These are phyloP conservation scores for Platismatia glauca DNA, from an alignment of 495 filamentous ascomycete species.

Conservation along the genomic window DNA sequence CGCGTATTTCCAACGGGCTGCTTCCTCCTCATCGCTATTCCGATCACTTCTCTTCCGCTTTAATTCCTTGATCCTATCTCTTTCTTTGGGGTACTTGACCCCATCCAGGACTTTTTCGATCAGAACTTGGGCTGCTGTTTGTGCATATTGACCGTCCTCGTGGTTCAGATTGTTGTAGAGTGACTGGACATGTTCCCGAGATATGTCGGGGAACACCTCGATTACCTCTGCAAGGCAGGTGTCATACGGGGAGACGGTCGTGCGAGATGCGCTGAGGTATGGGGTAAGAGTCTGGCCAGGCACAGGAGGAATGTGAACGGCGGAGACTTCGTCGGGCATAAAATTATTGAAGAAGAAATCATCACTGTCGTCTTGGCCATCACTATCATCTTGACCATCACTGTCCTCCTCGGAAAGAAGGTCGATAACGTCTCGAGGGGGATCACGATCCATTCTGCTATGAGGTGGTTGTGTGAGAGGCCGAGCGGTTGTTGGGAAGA, in stretches of 20 bases:
- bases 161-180: constrained; percentile 28
- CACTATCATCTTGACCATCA: neutral
- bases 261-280: neutral
- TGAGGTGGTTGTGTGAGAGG: neutral
- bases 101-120: constrained; percentile 39
- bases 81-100: constrained; percentile 40
- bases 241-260: constrained; percentile 16
- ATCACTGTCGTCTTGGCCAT: too few species aligned
- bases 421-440: constrained; percentile 14
- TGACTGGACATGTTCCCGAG: constrained; percentile 33
- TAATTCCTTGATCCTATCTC: constrained; percentile 26
- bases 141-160: neutral
- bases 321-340: neutral
- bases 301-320: neutral
- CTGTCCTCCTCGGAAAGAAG: constrained; percentile 1
- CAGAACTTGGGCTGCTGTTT: constrained; percentile 24
- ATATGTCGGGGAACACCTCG: constrained; percentile 44
- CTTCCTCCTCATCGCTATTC: constrained; percentile 32
- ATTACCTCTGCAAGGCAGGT: constrained; percentile 36
- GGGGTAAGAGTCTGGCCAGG: neutral
- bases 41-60: constrained; percentile 35
- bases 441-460: neutral
- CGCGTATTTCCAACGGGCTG: constrained; percentile 28
- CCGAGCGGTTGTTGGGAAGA: neutral
- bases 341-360: constrained; percentile 1